Evolutionary conservation across 257 asterid genomes (phyloP), one percentile per base, ranked within the genome.

Genomic region (Primulina eburnea): DNA sequence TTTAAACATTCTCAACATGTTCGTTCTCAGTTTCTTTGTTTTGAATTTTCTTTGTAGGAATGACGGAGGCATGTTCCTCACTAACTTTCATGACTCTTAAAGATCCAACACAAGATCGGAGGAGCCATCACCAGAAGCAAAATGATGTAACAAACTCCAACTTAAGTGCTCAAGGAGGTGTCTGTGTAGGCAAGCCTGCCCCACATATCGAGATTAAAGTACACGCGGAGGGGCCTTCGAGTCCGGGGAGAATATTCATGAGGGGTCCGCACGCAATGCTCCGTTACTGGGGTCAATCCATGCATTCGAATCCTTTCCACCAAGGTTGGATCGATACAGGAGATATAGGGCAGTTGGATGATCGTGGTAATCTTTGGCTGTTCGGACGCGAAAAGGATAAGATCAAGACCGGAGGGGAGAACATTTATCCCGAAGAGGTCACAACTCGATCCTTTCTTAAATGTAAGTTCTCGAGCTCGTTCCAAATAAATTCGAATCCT

Each of bases 41-140:
- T 75, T 37, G 70, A 55, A 2, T 33, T 70, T 65, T 67, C 7
- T 2, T 79, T 55, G 76, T 0, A 89, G 96, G 98, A 65, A 92
- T 89, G 96, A 90, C 99, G 0, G 97, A 93, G 85, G 94, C 96
- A 1, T 90, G 99, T 68, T 90, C 99, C 38, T 93, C 99, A 37
- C 66, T 93, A 75, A 90, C 97, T 28, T 90, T 93, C 94, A 81
- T 68, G 90, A 93, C 89, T 40, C 94, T 93, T 60, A 76, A 82
- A 71, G 89, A 82, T 61, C 96, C 96, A 8, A 60, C 75, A 5
- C 68, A 71, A 33, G 78, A 32, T 32, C 34, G 72, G 37, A 66
- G 72, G 37, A 66, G 68, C 38, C 59, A 38, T 29, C 8, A 11
- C 40, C 77, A 60, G 67, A 71, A 59, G n/a, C 68, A 70, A 28